Evolutionary conservation across 148 eudicot species (phyloP).

Genomic region (Dysphania ambrosioides): DNA sequence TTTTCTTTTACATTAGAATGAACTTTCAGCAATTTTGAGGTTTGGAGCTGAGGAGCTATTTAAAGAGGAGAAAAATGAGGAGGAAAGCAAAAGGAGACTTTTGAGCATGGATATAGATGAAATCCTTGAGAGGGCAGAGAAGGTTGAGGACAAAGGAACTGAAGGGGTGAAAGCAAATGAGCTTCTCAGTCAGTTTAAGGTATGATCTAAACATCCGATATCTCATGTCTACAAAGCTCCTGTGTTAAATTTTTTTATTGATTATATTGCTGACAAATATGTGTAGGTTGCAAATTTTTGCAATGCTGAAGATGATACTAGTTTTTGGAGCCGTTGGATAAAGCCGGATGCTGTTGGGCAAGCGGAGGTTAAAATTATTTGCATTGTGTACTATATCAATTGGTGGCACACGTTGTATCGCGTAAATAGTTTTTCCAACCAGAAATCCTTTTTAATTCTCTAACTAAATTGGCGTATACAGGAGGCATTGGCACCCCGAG

Average conservation of each 20-base stretch:
- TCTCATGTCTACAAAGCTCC: neutral
- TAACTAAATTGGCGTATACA: slow-evolving; percentile 20
- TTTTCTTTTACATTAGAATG: slow-evolving; percentile 56
- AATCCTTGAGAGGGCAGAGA: slow-evolving; percentile 98
- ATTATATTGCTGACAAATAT: slow-evolving; percentile 15
- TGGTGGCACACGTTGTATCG: neutral
- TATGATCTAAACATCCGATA: slow-evolving; percentile 13
- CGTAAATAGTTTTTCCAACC: neutral
- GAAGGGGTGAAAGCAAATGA: slow-evolving; percentile 70
- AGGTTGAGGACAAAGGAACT: slow-evolving; percentile 77
- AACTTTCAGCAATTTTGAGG: slow-evolving; percentile 96
- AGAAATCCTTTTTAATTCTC: too few relatives aligned
- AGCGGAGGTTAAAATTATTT: slow-evolving; percentile 63
- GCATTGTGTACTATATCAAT: neutral
- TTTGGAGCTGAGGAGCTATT: slow-evolving; percentile 98
- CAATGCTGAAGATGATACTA: slow-evolving; percentile 95
- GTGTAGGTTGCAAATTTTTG: slow-evolving; percentile 88
- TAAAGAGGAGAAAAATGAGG: slow-evolving; percentile 92
- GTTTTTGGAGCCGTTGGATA: slow-evolving; percentile 99
- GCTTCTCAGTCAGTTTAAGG: slow-evolving; percentile 95
- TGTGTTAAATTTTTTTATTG: neutral
- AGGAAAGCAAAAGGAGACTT: slow-evolving; percentile 94
- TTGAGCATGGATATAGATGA: slow-evolving; percentile 94
- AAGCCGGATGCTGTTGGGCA: slow-evolving; percentile 83
- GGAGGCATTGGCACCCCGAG: slow-evolving; percentile 96